Base-by-base conservation (phyloP, 163 green algal species). In the Volvox carteri region DNA sequence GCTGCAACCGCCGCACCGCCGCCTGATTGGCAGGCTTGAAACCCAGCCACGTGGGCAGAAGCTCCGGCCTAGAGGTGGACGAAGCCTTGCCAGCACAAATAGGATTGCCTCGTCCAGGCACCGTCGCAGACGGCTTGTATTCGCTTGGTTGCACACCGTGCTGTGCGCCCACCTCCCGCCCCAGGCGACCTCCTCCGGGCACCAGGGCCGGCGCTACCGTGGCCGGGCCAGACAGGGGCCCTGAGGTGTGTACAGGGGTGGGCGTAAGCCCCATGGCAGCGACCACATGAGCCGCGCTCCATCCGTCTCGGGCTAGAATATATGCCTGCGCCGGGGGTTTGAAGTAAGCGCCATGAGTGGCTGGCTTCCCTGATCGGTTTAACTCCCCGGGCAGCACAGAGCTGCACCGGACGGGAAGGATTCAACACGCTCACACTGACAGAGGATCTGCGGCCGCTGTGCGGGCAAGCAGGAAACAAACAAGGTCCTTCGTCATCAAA, bases 251-350 rank as follows among this genome's bases (percentile, higher is more conserved):
- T 68, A 23, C 6, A 18, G 58, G 58, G 6, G 58, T 23, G 18
- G 58, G 5, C 21, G 16, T 46, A 5, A 78, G 19, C 25, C 81
- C 50, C 84, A 89, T 76, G 37, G 84, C 84, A 4, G 68, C 50
- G 1, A 48, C 5, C 50, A 89, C 5, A 28, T 89, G 84, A 37
- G 70, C 50, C 4, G 84, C 84, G 39, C 75, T 39, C 84, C 84
- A 89, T 23, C 84, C 84, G 52, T 89, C 84, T 9, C 68, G 68
- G 2, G 84, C 84, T 37, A 83, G 37, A 28, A 76, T 7, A 39
- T 81, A 35, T 14, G 84, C 84, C 81, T 88, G 81, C 21, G 54
- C 3, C 8, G 54, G n/a, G n/a, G n/a, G n/a, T n/a, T n/a, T n/a
- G n/a, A n/a, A n/a, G n/a, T n/a, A n/a, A n/a, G n/a, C n/a, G n/a